phyloP scores from a whole-genome alignment of 768 basidiomycete genomes.

The Stropharia rugosoannulata region DNA sequence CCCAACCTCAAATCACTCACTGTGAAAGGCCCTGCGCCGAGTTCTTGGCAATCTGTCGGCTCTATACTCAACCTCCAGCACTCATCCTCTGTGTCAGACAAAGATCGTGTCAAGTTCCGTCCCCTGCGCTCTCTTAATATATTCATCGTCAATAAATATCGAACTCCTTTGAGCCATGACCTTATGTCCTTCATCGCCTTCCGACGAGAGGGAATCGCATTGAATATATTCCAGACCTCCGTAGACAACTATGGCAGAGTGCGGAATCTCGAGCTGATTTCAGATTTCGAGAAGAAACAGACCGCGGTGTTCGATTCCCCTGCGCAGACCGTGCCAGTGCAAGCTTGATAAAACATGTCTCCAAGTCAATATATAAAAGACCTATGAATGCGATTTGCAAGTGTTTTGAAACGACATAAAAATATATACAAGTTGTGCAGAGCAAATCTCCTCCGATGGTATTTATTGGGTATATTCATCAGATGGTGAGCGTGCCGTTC shows the following conservation, averaged over 20 bases:
- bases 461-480: slow-evolving; percentile 1
- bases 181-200: not conserved
- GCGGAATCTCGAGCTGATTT: no score
- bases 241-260: no score
- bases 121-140: not conserved
- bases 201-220: not conserved
- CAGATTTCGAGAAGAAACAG: no score
- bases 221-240: not conserved
- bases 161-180: not conserved
- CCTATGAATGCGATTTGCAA: no score
- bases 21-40: not conserved
- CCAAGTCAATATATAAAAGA: no score
- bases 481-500: slow-evolving; percentile 37
- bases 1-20: not conserved
- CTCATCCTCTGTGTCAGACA: not conserved
- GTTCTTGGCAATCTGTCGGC: not conserved
- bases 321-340: no score
- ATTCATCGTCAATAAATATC: not conserved
- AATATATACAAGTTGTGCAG: no score
- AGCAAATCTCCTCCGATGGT: not conserved
- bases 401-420: no score
- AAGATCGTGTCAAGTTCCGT: not conserved
- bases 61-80: not conserved
- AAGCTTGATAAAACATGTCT: no score
- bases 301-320: no score